phyloP scores from a whole-genome alignment of 768 basidiomycete species.

The Mycena maculata region DNA sequence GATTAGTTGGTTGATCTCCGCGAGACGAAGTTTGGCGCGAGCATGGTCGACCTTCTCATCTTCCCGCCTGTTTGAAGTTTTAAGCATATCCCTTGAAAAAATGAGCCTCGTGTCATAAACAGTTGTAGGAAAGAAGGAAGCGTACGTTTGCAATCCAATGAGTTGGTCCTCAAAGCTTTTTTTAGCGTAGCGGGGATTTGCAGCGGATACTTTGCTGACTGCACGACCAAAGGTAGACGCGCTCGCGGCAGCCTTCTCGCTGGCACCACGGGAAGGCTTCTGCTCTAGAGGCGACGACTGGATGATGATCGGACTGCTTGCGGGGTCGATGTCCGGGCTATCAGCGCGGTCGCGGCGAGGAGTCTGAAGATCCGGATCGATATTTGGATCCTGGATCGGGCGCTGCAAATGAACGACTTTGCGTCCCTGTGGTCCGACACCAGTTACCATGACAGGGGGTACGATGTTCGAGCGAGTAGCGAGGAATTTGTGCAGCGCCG shows the following conservation, averaged over 20 bases:
- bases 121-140: not conserved
- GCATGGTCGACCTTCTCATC: not conserved
- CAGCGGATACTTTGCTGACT: conserved; percentile 6
- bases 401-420: conserved; percentile 36
- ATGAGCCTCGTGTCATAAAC: not conserved
- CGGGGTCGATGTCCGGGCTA: not conserved
- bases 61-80: not conserved
- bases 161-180: conserved; percentile 19
- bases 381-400: conserved; percentile 1
- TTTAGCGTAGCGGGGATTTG: conserved; percentile 17
- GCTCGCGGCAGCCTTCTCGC: not conserved
- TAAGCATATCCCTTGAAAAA: not conserved
- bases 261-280: not conserved
- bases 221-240: conserved; percentile 7
- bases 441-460: conserved; percentile 43
- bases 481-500: conserved; percentile 19
- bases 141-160: conserved; percentile 25
- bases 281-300: not conserved
- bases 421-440: conserved; percentile 39
- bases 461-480: conserved; percentile 39
- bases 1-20: not conserved
- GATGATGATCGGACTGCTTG: not conserved
- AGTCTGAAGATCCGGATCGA: not conserved
- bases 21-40: not conserved
- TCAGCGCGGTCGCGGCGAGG: not conserved